These are phyloP conservation scores for Mycena maculata DNA, from an alignment of 768 basidiomycete species.

Conservation along the genomic window DNA sequence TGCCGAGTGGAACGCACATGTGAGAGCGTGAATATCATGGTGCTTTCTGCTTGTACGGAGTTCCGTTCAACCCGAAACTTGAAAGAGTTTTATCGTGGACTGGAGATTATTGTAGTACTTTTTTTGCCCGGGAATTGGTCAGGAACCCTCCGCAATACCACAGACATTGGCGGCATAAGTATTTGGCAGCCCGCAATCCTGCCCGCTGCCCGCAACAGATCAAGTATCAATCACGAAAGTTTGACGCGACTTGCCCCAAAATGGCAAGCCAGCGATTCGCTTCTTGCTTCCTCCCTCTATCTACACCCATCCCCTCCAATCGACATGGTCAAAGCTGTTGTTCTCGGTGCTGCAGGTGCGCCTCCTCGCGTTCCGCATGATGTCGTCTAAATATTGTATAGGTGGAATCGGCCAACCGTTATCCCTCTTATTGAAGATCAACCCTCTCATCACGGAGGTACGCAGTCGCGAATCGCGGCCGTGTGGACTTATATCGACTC, in stretches of 20 bases:
- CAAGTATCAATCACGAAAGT: slow-evolving; percentile 23
- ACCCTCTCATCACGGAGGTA: slow-evolving; percentile 84
- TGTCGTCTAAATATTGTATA: slow-evolving; percentile 42
- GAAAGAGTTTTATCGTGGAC: too few species aligned
- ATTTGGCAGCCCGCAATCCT: too few species aligned
- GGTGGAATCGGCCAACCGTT: slow-evolving; percentile 98
- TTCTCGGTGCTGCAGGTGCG: slow-evolving; percentile 94
- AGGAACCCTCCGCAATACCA: too few species aligned
- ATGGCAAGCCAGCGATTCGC: slow-evolving; percentile 40
- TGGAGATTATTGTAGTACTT: too few species aligned
- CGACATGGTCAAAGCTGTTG: slow-evolving; percentile 78
- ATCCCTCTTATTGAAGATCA: slow-evolving; percentile 89
- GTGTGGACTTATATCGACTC: slow-evolving; percentile 5
- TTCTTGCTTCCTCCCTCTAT: slow-evolving; percentile 25
- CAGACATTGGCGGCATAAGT: not conserved
- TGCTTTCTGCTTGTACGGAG: too few species aligned
- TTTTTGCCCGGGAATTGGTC: too few species aligned
- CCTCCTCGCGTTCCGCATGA: slow-evolving; percentile 17
- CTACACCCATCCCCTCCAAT: slow-evolving; percentile 17
- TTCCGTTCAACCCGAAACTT: too few species aligned
- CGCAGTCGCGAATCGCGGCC: slow-evolving; percentile 18
- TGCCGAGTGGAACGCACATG: slow-evolving; percentile 11
- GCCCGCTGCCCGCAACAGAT: too few species aligned
- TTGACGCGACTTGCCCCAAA: slow-evolving; percentile 54
- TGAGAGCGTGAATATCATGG: not conserved